Evolutionary conservation across 225 moss, liverwort and hornwort genomes (phyloP).

Genomic region (Polytrichum formosum): DNA sequence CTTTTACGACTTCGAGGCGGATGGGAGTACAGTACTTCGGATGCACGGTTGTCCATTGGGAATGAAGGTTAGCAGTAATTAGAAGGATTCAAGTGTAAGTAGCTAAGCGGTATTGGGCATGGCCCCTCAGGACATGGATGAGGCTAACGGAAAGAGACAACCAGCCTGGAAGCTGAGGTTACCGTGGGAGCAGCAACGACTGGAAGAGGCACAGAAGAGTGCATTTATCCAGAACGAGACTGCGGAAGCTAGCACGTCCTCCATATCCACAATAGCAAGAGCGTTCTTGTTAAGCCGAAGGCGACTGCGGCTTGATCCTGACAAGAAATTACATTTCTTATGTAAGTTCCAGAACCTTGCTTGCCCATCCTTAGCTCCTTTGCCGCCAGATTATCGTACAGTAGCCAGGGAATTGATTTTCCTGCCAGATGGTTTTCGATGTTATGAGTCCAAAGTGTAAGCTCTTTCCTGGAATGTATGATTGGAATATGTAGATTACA

Average conservation of each 20-base stretch:
- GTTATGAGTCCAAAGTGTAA: no score
- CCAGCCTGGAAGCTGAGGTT: constrained; percentile 58
- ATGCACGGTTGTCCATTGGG: background rate
- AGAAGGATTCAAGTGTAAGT: background rate
- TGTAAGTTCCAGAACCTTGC: constrained; percentile 43
- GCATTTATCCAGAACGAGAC: constrained; percentile 56
- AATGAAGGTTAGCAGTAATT: background rate
- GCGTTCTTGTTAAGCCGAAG: constrained; percentile 81
- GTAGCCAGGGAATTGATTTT: no score
- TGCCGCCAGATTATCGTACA: background rate
- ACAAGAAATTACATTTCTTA: constrained; percentile 82
- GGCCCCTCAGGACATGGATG: constrained; percentile 46
- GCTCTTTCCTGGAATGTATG: no score
- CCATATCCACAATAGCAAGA: constrained; percentile 75
- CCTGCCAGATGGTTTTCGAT: no score
- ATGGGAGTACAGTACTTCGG: background rate
- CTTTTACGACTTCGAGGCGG: background rate
- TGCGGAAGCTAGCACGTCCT: constrained; percentile 68
- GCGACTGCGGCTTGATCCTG: constrained; percentile 86
- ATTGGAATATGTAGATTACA: no score
- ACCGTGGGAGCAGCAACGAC: constrained; percentile 59
- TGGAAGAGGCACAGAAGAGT: constrained; percentile 51
- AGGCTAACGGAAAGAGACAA: constrained; percentile 33
- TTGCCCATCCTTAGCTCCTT: background rate
- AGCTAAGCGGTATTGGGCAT: constrained; percentile 3